phyloP scores from a whole-genome alignment of 1,284 basidiomycete species.

The Trichosporon asahii region DNA sequence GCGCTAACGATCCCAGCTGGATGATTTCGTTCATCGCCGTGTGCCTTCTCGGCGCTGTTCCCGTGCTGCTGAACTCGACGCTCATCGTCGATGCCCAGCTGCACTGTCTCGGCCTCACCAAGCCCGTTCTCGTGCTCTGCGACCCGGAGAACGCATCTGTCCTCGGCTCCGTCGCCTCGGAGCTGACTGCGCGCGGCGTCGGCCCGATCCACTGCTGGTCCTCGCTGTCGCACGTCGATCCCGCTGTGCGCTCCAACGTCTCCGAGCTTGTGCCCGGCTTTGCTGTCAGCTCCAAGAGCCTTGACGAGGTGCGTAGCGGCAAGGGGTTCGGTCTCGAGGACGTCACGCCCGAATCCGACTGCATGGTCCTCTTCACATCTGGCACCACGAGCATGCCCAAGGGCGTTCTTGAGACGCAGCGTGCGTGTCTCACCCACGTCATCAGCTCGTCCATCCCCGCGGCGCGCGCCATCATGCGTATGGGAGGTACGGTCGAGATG shows the following conservation, averaged over 20 bases:
- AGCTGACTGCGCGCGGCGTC: constrained; percentile 8
- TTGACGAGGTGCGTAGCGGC: not conserved
- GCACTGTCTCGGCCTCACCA: constrained; percentile 33
- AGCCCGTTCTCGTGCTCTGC: constrained; percentile 33
- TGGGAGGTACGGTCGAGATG: constrained; percentile 13
- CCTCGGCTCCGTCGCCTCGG: constrained; percentile 19
- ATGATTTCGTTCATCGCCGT: constrained; percentile 38
- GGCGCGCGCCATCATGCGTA: constrained; percentile 29
- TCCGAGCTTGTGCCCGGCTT: not conserved
- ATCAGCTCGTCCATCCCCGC: constrained; percentile 25
- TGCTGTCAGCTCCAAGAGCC: not conserved
- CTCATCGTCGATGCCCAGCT: constrained; percentile 37
- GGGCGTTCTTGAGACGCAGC: constrained; percentile 45
- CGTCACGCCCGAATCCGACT: constrained; percentile 41
- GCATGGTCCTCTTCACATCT: constrained; percentile 46
- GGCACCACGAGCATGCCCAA: constrained; percentile 42
- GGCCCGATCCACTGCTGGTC: constrained; percentile 14
- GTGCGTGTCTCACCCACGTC: constrained; percentile 39
- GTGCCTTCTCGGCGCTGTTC: constrained; percentile 42
- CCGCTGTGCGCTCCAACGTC: not conserved
- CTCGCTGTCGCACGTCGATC: not conserved
- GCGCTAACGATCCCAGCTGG: constrained; percentile 38
- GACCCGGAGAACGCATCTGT: constrained; percentile 34
- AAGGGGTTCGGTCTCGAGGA: constrained; percentile 18
- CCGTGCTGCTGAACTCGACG: constrained; percentile 42